Percentiles rank a stretch among this genome's conserved stretches.
phyloP scores from a whole-genome alignment of 2,329 filamentous ascomycete genomes.

The Alternaria longipes region DNA sequence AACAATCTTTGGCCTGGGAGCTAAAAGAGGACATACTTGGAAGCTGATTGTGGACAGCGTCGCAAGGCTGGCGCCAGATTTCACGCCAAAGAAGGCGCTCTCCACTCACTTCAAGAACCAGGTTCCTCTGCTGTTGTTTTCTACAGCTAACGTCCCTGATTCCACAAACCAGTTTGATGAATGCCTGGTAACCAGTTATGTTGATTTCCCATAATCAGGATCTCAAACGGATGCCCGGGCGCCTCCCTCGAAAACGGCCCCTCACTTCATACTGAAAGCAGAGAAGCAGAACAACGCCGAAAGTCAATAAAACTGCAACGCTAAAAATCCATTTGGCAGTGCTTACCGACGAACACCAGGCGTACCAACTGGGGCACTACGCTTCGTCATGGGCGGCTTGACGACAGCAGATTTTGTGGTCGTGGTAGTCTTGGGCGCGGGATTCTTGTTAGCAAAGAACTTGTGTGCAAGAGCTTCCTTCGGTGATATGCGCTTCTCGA shows the following conservation, averaged over 20 bases:
- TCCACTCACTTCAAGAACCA: not conserved
- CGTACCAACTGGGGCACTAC: slow-evolving; percentile 22
- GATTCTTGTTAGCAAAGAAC: slow-evolving; percentile 71
- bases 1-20: not conserved
- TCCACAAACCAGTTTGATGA: not conserved
- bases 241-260: not conserved
- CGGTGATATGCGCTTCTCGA: slow-evolving; percentile 89
- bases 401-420: slow-evolving; percentile 36
- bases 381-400: slow-evolving; percentile 39
- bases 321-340: slow-evolving; percentile 6
- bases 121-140: not conserved
- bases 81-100: not conserved
- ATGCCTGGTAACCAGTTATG: not conserved
- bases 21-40: not conserved
- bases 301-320: not conserved
- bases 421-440: slow-evolving; percentile 21
- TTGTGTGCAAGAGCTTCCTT: slow-evolving; percentile 87
- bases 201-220: not conserved
- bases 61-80: not conserved
- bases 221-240: not conserved
- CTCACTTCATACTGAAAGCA: not conserved
- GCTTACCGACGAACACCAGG: slow-evolving; percentile 29
- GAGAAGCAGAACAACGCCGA: slow-evolving; percentile 6
- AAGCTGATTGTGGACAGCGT: not conserved
- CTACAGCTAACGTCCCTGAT: not conserved